Evolutionary conservation across 1,284 basidiomycete species (phyloP), one percentile per base, ranked within the genome.

Genomic region (Ganoderma leucocontextum): DNA sequence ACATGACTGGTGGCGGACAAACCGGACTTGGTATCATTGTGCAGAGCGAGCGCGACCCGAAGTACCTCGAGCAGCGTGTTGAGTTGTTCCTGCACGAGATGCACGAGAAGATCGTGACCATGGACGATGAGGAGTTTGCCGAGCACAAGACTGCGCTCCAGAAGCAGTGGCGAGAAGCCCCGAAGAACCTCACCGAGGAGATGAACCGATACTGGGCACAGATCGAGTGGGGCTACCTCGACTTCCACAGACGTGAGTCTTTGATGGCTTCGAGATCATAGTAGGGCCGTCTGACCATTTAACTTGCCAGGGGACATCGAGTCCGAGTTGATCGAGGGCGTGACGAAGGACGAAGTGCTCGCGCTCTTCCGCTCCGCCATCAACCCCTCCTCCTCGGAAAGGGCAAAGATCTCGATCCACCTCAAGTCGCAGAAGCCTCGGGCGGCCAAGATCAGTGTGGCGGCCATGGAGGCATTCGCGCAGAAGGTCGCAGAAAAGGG

Each of bases 41-140:
- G 38, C 98, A 99, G 82, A 95, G 93, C 74, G 97, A 99, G 82
- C 91, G 91, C 64, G 84, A 86, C 35, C 90, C 97, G 5, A 85
- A 83, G n/a, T 96, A 94, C 79, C 85, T 99, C 62, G 98, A 99
- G 82, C 83, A 87, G 63, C 90, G 97, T 9, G 91, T 99, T 52
- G 96, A 99, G 68, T 87, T 88, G 1, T 99, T 98, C 85, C 82
- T 98, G 66, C 87, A 90, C 63, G 82, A 85, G 68, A 92, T 96
- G 87, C 88, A 76, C 61, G 75, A 72, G 35, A 79, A 75, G 68
- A 66, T 82, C n/a, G 74, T 81, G 70, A 78, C 78, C 19, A 86
- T 91, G 84, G 70, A 73, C 19, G 86, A 87, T 1, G 85, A 83
- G 53, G 87, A 88, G 71, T 90, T 90, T 75, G 81, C 84, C 44